Evolutionary conservation across 192 early-diverging fungal genomes (phyloP).

Genomic region (Coemansia sp.): DNA sequence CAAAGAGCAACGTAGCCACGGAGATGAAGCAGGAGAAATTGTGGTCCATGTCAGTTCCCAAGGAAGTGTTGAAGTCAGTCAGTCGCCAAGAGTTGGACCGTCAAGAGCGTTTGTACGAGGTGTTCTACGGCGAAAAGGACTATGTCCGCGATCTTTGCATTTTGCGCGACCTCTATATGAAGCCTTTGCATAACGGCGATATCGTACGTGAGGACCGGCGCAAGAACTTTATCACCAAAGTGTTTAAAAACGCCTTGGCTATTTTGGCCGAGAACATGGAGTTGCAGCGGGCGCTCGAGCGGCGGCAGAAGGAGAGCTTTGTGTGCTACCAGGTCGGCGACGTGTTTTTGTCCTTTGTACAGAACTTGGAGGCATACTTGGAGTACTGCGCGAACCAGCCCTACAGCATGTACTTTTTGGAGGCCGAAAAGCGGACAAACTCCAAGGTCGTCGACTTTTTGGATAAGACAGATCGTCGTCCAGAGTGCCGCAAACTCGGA

Average conservation of each 20-base stretch:
- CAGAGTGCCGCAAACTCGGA: slow-evolving; percentile 80
- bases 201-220: slow-evolving; percentile 66
- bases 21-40: slow-evolving; percentile 68
- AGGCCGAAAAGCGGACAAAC: slow-evolving; percentile 75
- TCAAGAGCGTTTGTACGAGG: slow-evolving; percentile 92
- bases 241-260: slow-evolving; percentile 78
- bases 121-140: slow-evolving; percentile 88
- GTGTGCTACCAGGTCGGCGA: slow-evolving; percentile 87
- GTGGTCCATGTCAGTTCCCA: slow-evolving; percentile 84
- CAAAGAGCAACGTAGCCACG: slow-evolving; percentile 50
- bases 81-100: slow-evolving; percentile 79
- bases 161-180: slow-evolving; percentile 76
- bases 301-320: slow-evolving; percentile 65
- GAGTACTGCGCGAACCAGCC: slow-evolving; percentile 86
- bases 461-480: slow-evolving; percentile 71
- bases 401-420: slow-evolving; percentile 79
- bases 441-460: slow-evolving; percentile 73
- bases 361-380: slow-evolving; percentile 76
- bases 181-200: slow-evolving; percentile 62
- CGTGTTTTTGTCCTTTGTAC: slow-evolving; percentile 73
- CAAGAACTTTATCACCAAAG: slow-evolving; percentile 71
- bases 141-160: slow-evolving; percentile 87
- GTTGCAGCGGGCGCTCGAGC: slow-evolving; percentile 62
- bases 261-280: slow-evolving; percentile 64
- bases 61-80: slow-evolving; percentile 68